A percentile compares a stretch with the other conserved stretches of the same genome.
Evolutionary conservation across 768 basidiomycete genomes (phyloP).

Genomic region (Pleurotus eryngii): DNA sequence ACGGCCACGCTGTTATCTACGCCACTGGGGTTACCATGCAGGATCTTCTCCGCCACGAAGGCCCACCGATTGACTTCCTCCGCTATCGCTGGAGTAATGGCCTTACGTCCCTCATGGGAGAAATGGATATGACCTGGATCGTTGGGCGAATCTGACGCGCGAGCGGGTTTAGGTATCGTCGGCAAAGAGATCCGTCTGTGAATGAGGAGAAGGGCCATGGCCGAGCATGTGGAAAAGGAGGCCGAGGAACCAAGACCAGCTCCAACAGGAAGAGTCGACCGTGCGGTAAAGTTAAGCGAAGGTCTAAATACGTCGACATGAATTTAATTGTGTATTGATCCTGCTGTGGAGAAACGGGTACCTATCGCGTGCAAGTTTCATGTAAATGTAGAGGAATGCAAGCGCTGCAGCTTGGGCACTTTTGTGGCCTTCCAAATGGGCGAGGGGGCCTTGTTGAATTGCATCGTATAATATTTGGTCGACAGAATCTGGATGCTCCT

Average conservation of each 20-base stretch:
- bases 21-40: slow-evolving; percentile 96
- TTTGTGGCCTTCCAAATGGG: slow-evolving; percentile 30
- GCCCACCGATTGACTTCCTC: slow-evolving; percentile 91
- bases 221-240: slow-evolving; percentile 86
- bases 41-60: slow-evolving; percentile 91
- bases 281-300: slow-evolving; percentile 74
- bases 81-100: slow-evolving; percentile 59
- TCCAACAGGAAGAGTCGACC: slow-evolving; percentile 88
- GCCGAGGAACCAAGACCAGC: slow-evolving; percentile 98
- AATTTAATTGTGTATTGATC: slow-evolving; percentile 12
- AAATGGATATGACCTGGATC: slow-evolving; percentile 53
- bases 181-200: slow-evolving; percentile 64
- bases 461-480: slow-evolving; percentile 74
- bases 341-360: slow-evolving; percentile 30
- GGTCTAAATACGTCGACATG: slow-evolving; percentile 43
- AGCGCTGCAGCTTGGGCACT: slow-evolving; percentile 43
- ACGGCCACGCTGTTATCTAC: slow-evolving; percentile 95
- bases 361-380: slow-evolving; percentile 67
- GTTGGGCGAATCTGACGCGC: background rate
- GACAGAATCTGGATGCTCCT: slow-evolving; percentile 60
- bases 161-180: slow-evolving; percentile 39
- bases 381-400: slow-evolving; percentile 92
- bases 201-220: slow-evolving; percentile 75
- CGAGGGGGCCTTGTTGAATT: slow-evolving; percentile 47
- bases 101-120: slow-evolving; percentile 62